A percentile compares a stretch with the other conserved stretches of the same genome.
Conservation (phyloP, 2,329 filamentous ascomycete species). For the Colletotrichum truncatum region DNA sequence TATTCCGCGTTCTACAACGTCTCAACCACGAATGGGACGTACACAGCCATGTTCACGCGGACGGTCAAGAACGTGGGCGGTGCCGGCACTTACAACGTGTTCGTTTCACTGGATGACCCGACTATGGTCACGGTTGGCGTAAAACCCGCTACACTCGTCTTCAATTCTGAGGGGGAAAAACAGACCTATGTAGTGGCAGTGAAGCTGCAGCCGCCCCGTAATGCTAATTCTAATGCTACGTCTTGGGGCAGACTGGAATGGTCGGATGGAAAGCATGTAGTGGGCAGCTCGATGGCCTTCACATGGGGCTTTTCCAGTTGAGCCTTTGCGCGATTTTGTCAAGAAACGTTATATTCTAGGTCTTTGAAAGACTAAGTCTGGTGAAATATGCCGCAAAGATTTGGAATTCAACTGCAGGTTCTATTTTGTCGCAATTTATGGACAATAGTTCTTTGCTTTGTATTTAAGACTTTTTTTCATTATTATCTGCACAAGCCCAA, state of each 20-base stretch:
- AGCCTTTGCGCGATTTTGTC: too few species aligned
- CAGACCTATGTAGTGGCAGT: background rate
- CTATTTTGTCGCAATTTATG: too few species aligned
- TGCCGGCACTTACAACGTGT: slow-evolving; percentile 10
- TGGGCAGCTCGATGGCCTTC: slow-evolving; percentile 26
- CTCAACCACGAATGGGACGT: background rate
- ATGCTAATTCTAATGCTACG: background rate
- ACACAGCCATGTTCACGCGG: slow-evolving; percentile 25
- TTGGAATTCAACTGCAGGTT: too few species aligned
- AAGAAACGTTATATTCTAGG: too few species aligned
- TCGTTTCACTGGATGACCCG: slow-evolving; percentile 5
- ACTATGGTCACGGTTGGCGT: background rate
- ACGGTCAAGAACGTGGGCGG: slow-evolving; percentile 25
- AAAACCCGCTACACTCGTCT: slow-evolving; percentile 1
- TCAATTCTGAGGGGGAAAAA: background rate
- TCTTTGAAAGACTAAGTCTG: too few species aligned
- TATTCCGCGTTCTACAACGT: slow-evolving; percentile 15
- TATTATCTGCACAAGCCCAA: too few species aligned
- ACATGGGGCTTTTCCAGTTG: background rate
- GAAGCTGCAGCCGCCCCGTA: background rate
- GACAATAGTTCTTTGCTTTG: too few species aligned
- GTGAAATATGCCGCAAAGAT: too few species aligned
- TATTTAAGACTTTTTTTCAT: too few species aligned
- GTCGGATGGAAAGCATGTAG: slow-evolving; percentile 25
- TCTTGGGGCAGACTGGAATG: slow-evolving; percentile 21